Evolutionary conservation across 805 yeast genomes (phyloP), one percentile per base, ranked within the genome.

Genomic region (Ogataea parapolymorpha): DNA sequence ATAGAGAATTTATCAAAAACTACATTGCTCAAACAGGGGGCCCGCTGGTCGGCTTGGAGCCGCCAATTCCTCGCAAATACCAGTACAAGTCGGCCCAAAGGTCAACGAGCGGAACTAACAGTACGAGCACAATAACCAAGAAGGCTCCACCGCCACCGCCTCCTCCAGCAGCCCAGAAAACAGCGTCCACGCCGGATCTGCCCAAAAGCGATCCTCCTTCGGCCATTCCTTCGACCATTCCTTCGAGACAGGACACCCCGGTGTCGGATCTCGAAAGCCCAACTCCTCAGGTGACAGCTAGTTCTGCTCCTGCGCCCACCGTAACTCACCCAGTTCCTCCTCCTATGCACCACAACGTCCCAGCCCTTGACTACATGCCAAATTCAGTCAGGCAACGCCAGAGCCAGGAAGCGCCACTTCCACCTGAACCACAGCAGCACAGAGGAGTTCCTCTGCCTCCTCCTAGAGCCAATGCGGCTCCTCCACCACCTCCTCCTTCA

Each of bases 21-120:
- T 87, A 84, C 56, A 84, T 87, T 44, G 66, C 78, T 3, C 70
- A 81, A 53, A 82, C 79, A 58, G 87, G 93, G 40, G 85, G 90
- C 16, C 82, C 93, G 24, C 66, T 91, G 62, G 83, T 83, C 22
- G 95, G 95, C 1, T 64, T 83, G 18, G 95, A 86, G 56, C 95
- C 95, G 5, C 95, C 95, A 12, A 68, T 86, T 37, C 95, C 93
- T 4, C 70, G 91, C 49, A 74, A 71, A 50, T 69, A 63, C 41
- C 80, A 75, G 44, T 50, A 55, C 26, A 37, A 46, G 20, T 32
- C 48, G 12, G 15, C 50, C 11, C 27, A 27, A 20, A 22, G 20
- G 9, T 11, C 33, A 26, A 6, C 46, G 4, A 22, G 42, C 5
- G 13, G 41, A 11, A 22, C 17, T 18, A 30, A 39, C 26, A 23